Evolutionary conservation across 257 asterid species (phyloP).

Genomic region (Nicotiana undulata): DNA sequence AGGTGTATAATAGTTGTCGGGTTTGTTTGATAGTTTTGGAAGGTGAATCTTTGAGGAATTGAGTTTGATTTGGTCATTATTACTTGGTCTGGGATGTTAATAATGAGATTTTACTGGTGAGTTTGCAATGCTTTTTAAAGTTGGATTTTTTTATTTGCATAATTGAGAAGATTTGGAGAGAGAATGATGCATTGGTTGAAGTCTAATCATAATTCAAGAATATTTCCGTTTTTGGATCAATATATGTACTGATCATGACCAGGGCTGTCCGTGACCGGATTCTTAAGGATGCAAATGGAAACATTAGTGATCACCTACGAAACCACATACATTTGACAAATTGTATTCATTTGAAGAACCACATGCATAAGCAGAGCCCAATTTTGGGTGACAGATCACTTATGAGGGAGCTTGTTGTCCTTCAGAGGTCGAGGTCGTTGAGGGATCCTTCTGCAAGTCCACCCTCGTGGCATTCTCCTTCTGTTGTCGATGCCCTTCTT

Average conservation of each 20-base stretch:
- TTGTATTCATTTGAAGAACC: slow-evolving; percentile 97
- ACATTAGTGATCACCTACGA: slow-evolving; percentile 74
- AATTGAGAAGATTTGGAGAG: slow-evolving; percentile 24
- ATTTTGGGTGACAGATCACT: slow-evolving; percentile 64
- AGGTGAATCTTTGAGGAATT: slow-evolving; percentile 20
- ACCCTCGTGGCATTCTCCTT: slow-evolving; percentile 46
- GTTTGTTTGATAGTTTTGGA: neutral
- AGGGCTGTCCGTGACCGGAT: slow-evolving; percentile 77
- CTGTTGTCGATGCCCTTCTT: slow-evolving; percentile 33
- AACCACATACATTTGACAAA: slow-evolving; percentile 93
- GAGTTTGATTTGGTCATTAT: slow-evolving; percentile 6
- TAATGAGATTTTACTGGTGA: neutral
- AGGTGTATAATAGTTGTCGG: neutral
- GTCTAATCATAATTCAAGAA: slow-evolving; percentile 22
- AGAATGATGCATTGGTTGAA: slow-evolving; percentile 25
- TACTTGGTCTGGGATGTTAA: neutral
- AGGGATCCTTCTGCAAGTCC: slow-evolving; percentile 91
- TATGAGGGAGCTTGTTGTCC: slow-evolving; percentile 76
- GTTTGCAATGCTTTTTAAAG: neutral
- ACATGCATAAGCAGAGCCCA: slow-evolving; percentile 94
- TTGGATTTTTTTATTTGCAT: neutral
- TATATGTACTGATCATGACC: slow-evolving; percentile 71
- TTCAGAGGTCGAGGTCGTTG: slow-evolving; percentile 74
- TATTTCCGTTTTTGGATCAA: slow-evolving; percentile 21
- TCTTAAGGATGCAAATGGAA: slow-evolving; percentile 80